phyloP scores from a whole-genome alignment of 495 filamentous ascomycete genomes.

The Aspergillus carlsbadensis region DNA sequence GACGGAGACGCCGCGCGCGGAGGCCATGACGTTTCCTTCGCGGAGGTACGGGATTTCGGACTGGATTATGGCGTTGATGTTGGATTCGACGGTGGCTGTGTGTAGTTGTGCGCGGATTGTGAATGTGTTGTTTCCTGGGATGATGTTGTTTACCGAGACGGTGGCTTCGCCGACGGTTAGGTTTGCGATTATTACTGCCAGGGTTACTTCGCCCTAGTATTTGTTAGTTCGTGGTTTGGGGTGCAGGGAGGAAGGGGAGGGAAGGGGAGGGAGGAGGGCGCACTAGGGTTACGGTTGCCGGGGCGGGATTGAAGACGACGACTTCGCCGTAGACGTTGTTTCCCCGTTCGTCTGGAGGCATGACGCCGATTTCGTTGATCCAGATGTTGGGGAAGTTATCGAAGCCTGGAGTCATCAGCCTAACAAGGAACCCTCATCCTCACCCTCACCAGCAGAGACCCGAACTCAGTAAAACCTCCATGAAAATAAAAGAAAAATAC shows the following conservation, averaged over 20 bases:
- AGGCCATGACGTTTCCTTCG: not conserved
- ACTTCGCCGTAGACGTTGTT: slow-evolving; percentile 3
- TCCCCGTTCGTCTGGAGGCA: not conserved
- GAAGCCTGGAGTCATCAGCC: slow-evolving; percentile 1
- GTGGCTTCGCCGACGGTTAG: not conserved
- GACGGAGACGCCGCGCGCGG: not conserved
- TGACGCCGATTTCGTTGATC: slow-evolving; percentile 1
- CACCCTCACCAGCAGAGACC: not conserved
- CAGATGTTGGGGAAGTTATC: slow-evolving; percentile 2
- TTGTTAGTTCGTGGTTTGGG: not conserved
- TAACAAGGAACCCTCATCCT: not conserved
- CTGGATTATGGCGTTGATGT: not conserved
- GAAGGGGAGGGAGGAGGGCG: not conserved
- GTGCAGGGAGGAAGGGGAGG: not conserved
- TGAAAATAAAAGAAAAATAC: not conserved
- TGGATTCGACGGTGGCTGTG: not conserved
- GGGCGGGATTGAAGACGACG: slow-evolving; percentile 3
- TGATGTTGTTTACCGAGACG: not conserved
- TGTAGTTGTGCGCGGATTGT: not conserved
- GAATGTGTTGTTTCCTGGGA: not conserved
- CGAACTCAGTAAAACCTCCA: not conserved
- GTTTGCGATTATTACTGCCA: not conserved
- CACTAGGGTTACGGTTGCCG: slow-evolving; percentile 7
- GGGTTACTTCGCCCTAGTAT: not conserved
- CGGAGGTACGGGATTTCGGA: not conserved